phyloP scores from a whole-genome alignment of 352 stramenopile species.

The Pythium volutum region DNA sequence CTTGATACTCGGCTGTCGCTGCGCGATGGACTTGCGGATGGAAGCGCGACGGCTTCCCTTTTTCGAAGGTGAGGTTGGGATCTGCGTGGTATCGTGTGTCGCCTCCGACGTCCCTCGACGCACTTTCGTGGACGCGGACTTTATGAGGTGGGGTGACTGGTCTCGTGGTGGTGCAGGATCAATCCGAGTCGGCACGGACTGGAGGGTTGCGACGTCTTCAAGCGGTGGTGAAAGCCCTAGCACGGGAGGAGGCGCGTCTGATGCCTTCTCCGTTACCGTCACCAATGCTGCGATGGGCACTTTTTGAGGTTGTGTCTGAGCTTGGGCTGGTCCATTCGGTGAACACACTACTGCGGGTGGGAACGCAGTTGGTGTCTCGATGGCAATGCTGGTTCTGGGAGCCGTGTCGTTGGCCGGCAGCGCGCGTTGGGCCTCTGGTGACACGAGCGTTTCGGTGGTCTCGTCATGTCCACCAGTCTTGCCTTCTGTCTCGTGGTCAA shows the following conservation, averaged over 20 bases:
- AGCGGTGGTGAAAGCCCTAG: too few relatives aligned
- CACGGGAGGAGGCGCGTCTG: neutral
- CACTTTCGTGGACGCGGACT: conserved; percentile 7
- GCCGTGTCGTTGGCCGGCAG: too few relatives aligned
- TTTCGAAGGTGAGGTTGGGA: conserved; percentile 1
- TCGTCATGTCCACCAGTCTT: too few relatives aligned
- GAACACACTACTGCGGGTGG: neutral
- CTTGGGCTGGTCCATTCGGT: neutral
- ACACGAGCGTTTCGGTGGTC: too few relatives aligned
- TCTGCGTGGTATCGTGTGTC: neutral
- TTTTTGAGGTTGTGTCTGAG: neutral
- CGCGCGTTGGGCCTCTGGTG: too few relatives aligned
- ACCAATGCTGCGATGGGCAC: too few relatives aligned
- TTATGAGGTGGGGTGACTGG: neutral
- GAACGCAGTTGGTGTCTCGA: neutral
- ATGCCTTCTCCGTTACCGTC: neutral
- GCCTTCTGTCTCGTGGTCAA: too few relatives aligned
- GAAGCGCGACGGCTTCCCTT: conserved; percentile 10
- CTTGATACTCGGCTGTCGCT: conserved; percentile 20
- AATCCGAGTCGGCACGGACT: neutral
- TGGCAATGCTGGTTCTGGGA: neutral
- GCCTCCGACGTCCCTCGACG: neutral
- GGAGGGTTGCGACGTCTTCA: neutral
- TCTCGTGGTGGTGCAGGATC: neutral
- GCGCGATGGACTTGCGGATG: conserved; percentile 12